Evolutionary conservation across 1,139 yeast genomes (phyloP), one percentile per base, ranked within the genome.

Genomic region (Saccharomyces pastorianus): DNA sequence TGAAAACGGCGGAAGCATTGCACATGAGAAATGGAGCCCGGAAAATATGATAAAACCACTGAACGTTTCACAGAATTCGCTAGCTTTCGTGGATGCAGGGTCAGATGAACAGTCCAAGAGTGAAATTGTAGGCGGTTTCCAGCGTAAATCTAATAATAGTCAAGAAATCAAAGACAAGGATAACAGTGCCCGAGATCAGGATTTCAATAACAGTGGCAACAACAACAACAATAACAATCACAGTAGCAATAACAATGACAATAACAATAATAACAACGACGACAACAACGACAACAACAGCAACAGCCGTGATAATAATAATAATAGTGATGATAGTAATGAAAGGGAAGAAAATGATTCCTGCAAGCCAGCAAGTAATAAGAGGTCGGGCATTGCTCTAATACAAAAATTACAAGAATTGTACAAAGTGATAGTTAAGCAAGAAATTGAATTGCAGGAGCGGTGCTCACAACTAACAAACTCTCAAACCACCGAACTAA

Each of bases 381-480:
- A 58, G 46, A 85, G 80, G 56, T 88, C 84, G 64, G 89, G 85
- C 66, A 90, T 84, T 60, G 82, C 82, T 54, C 72, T 85, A 53
- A 88, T 88, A 4, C 76, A 85, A 3, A 84, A 84, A 62, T 68
- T 85, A 31, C 88, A 85, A 66, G 90, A 85, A 63, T 84, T 89
- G 6, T 85, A 85, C 67, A 84, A 84, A 62, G 76, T 80, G 54
- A 85, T 85, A 51, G 83, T 85, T 53, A 81, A 80, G 59, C 78
- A 78, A 60, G 91, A 85, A 71, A 83, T 83, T 57, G 80, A 82
- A 55, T 81, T 85, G 25, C 91, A 85, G 65, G 84, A 83, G 59
- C 82, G 83, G 58, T 85, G 69, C 74, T 77, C 71, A 76, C 80
- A 66, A 67, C 74, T 65, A 68, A 67, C 71, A 7, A 62, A 65